phyloP scores from a whole-genome alignment of 345 rosid genomes.

The Gossypium herbaceum region DNA sequence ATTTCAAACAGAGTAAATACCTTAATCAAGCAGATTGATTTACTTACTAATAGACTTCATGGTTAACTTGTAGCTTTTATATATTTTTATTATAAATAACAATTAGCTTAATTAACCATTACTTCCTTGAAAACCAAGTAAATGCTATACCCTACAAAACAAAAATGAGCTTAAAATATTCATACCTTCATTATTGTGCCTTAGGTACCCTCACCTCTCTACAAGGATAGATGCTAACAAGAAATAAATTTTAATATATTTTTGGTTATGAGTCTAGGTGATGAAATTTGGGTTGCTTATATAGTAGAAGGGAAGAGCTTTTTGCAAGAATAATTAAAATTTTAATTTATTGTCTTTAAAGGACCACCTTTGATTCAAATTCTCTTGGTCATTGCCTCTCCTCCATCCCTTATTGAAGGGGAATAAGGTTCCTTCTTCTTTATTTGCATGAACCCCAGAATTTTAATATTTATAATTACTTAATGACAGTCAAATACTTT shows the following conservation, averaged over 20 bases:
- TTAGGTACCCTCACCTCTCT: neutral
- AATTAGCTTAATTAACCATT: neutral
- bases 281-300: slow-evolving; percentile 15
- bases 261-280: slow-evolving; percentile 7
- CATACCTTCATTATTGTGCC: slow-evolving; percentile 10
- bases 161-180: neutral
- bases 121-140: neutral
- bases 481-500: no score
- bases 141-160: neutral
- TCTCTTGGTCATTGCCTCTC: slow-evolving; percentile 27
- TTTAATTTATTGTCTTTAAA: slow-evolving; percentile 13
- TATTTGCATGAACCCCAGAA: no score
- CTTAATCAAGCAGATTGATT: no score
- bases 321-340: slow-evolving; percentile 2
- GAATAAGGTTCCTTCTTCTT: slow-evolving; percentile 34
- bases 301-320: slow-evolving; percentile 17
- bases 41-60: no score
- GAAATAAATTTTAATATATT: neutral
- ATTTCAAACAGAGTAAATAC: no score
- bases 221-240: neutral
- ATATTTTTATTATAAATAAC: no score
- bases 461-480: no score
- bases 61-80: no score
- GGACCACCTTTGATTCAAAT: slow-evolving; percentile 27
- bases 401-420: slow-evolving; percentile 33